phyloP scores from a whole-genome alignment of 495 filamentous ascomycete genomes.

The Penicillium cataractarum region DNA sequence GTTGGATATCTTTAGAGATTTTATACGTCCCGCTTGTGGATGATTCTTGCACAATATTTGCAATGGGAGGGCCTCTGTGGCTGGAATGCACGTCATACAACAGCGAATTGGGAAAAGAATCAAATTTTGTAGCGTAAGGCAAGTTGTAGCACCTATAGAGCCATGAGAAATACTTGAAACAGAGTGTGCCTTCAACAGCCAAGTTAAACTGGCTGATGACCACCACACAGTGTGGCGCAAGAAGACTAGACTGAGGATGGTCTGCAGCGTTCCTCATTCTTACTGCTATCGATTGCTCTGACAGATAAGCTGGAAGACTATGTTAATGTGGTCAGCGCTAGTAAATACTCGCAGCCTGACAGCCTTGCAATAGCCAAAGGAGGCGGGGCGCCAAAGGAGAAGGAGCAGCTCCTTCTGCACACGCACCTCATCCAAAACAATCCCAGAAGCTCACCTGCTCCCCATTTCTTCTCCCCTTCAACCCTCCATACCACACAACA shows the following conservation, averaged over 20 bases:
- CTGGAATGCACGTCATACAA: background rate
- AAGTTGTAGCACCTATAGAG: background rate
- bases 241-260: too few relatives aligned
- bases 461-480: background rate
- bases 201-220: too few relatives aligned
- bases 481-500: background rate
- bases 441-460: background rate
- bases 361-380: background rate
- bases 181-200: background rate
- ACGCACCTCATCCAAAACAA: conserved; percentile 2
- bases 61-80: background rate
- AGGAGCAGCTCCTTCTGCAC: conserved; percentile 4
- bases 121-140: background rate
- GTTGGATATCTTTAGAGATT: background rate
- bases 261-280: too few relatives aligned
- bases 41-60: background rate
- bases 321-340: background rate
- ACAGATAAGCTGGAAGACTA: too few relatives aligned
- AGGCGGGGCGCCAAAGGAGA: background rate
- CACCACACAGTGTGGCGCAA: too few relatives aligned
- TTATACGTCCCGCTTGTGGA: background rate
- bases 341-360: background rate
- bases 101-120: background rate
- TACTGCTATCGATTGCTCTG: too few relatives aligned
- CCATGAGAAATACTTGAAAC: background rate